Percentiles rank a stretch among this genome's conserved stretches.
Evolutionary conservation across 2,329 filamentous ascomycete genomes (phyloP).

Genomic region (Metarhizium guizhouense): DNA sequence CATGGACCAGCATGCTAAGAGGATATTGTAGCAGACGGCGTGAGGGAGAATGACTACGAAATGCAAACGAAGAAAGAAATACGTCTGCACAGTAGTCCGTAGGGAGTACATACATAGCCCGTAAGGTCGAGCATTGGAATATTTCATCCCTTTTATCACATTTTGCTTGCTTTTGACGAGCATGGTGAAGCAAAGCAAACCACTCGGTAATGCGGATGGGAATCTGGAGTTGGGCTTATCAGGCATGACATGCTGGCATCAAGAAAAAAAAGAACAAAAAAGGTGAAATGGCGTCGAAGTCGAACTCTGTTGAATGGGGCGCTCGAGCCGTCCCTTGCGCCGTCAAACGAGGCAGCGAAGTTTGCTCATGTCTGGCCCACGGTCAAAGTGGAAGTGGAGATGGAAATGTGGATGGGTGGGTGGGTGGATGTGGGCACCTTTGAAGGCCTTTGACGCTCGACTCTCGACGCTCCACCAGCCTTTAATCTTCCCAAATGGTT

Average conservation of each 20-base stretch:
- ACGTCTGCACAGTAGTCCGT: neutral
- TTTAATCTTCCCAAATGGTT: too few relatives aligned
- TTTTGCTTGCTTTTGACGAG: neutral
- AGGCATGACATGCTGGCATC: neutral
- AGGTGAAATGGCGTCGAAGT: neutral
- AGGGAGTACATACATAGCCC: neutral
- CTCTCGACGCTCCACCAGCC: too few relatives aligned
- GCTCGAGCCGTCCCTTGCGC: conserved; percentile 5
- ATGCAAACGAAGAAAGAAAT: neutral
- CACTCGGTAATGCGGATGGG: neutral
- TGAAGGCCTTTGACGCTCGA: too few relatives aligned
- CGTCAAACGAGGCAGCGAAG: neutral
- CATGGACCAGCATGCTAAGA: too few relatives aligned
- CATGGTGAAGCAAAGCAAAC: neutral
- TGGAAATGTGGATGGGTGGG: neutral
- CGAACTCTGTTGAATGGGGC: neutral
- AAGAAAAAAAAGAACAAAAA: neutral
- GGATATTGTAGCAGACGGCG: too few relatives aligned
- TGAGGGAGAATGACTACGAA: neutral
- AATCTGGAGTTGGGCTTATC: neutral
- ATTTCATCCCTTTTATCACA: neutral
- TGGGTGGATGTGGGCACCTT: too few relatives aligned
- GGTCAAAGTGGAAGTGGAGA: too few relatives aligned
- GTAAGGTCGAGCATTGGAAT: neutral
- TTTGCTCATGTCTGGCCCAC: neutral